phyloP scores from a whole-genome alignment of 257 asterid species.

The Cinchona pubescens region DNA sequence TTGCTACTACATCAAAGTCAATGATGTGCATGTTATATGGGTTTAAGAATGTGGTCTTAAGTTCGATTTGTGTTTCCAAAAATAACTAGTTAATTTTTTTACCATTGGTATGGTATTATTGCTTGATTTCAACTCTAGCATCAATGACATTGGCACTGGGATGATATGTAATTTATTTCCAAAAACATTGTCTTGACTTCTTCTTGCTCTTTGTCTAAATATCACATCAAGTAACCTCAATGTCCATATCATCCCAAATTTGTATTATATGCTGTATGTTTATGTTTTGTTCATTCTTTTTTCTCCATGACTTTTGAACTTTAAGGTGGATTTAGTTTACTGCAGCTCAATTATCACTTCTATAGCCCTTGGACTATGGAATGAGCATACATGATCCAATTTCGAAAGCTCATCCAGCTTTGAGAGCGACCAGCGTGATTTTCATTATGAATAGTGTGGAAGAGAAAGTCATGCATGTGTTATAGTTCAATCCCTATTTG shows the following conservation, averaged over 20 bases:
- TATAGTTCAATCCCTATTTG: conserved; percentile 86
- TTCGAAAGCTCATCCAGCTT: conserved; percentile 32
- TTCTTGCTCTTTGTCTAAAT: conserved; percentile 91
- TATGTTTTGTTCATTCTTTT: background rate
- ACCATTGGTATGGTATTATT: background rate
- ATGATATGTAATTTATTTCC: conserved; percentile 94
- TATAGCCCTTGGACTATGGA: conserved; percentile 94
- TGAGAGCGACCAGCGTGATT: conserved; percentile 36
- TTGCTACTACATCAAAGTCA: too few relatives aligned
- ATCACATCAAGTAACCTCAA: conserved; percentile 78
- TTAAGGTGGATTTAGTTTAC: conserved; percentile 95
- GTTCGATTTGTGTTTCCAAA: background rate
- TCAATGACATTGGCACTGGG: conserved; percentile 91
- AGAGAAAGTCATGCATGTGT: conserved; percentile 97
- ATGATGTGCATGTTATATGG: too few relatives aligned
- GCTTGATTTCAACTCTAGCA: conserved; percentile 63
- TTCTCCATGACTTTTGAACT: conserved; percentile 8
- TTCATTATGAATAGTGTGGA: conserved; percentile 87
- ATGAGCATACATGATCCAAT: conserved; percentile 75
- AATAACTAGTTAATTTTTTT: background rate
- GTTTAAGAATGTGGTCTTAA: too few relatives aligned
- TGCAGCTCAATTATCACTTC: conserved; percentile 74
- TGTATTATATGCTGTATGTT: background rate
- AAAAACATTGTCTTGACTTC: conserved; percentile 71
- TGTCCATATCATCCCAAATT: background rate